Base-by-base conservation (phyloP, 23 red algal species). In the Pyropia haitanensis region DNA sequence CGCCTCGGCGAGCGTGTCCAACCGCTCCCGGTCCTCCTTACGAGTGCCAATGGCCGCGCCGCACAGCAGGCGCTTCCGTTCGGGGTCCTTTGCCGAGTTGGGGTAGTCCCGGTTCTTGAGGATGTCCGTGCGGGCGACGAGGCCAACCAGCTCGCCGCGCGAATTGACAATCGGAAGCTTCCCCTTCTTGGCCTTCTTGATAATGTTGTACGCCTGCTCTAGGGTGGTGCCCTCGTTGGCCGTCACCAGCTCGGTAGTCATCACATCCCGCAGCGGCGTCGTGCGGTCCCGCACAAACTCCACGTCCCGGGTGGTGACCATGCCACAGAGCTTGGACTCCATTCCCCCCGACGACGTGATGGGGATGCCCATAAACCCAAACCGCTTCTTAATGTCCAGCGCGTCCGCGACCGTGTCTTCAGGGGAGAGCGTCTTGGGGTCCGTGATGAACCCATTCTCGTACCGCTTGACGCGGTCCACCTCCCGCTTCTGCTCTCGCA, bases 371-470 rank as follows among this genome's bases (percentile, higher is more conserved):
- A 82, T 87, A 32, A 98, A 98, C 14, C 94, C 94, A 53, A 87
- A 98, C 23, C 83, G 81, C 60, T 71, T 52, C 75, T 98, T 98
- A 50, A 98, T 88, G 23, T 82, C 94, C 34, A 87, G 52, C 27
- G 94, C 94, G 33, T 98, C 94, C 18, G 85, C 63, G 64, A 98
- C 77, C 1, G 83, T 91, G 76, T 87, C n/a, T 15, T 68, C 73
- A 5, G 85, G 85, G 20, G 70, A 65, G 14, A 98, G 60, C 27
- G 94, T 98, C 49, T 98, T 98, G 14, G 94, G 94, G 70, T 98
- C 85, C 10, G 94, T 98, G 60, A 98, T 98, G 52, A 98, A 98
- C 26, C 94, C 94, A 51, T 90, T 98, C 55, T 98, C 94, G 58
- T 80, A 98, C 24, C 85, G 86, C 78, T 98, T 98, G 15, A 98